These are phyloP conservation scores for Phoma herbarum DNA, from an alignment of 2,329 filamentous ascomycete species.

Conservation along the genomic window DNA sequence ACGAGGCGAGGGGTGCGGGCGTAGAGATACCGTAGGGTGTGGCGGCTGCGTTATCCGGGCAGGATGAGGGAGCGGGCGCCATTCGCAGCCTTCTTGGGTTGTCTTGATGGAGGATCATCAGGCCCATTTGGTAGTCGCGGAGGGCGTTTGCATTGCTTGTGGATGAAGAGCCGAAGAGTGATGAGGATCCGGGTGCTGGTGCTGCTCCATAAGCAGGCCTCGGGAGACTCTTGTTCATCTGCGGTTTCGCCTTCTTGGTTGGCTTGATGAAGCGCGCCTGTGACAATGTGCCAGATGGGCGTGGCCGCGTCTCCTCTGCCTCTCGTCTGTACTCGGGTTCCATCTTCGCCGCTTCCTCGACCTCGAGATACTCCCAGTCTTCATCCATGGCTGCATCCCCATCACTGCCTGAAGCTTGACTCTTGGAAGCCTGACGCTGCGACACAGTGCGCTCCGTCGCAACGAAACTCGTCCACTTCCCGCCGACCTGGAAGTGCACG, in stretches of 20 bases:
- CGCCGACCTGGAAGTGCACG: conserved; percentile 70
- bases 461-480: conserved; percentile 78
- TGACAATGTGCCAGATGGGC: no score
- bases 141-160: neutral
- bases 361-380: conserved; percentile 41
- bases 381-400: conserved; percentile 15
- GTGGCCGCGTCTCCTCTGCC: no score
- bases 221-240: no score
- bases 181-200: neutral
- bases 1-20: neutral
- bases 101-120: neutral
- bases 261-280: no score
- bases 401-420: no score
- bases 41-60: neutral
- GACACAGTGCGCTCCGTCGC: conserved; percentile 62
- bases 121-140: neutral
- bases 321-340: neutral
- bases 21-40: neutral
- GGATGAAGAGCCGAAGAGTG: neutral
- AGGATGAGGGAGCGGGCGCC: neutral
- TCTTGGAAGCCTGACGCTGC: conserved; percentile 32
- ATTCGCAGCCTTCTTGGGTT: neutral
- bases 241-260: no score
- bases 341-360: conserved; percentile 11
- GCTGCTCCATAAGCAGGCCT: no score